Conservation (phyloP, 2,329 filamentous ascomycete species). For the Ophiocordyceps robertsii region DNA sequence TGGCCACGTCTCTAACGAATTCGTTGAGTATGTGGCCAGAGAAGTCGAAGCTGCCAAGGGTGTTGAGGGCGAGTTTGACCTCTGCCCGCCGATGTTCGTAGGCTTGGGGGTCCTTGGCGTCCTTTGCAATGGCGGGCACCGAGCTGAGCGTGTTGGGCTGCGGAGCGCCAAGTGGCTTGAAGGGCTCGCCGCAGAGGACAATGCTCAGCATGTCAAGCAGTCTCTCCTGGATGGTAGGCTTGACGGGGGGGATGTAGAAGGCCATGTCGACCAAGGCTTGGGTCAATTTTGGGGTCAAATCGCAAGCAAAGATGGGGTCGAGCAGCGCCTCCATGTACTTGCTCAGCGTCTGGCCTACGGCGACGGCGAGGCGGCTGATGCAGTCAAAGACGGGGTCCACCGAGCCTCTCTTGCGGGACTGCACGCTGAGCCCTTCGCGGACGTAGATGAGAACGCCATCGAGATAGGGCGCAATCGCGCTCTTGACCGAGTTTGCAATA, state of each 20-base stretch:
- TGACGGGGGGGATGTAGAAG: conserved; percentile 93
- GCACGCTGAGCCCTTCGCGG: conserved; percentile 73
- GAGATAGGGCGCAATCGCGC: conserved; percentile 85
- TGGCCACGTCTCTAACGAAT: conserved; percentile 94
- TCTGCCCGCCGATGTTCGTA: conserved; percentile 72
- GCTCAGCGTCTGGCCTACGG: conserved; percentile 89
- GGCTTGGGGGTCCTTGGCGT: conserved; percentile 72
- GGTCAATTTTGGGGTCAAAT: conserved; percentile 82
- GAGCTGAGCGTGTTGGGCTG: conserved; percentile 67
- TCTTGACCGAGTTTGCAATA: conserved; percentile 91
- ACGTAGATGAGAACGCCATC: conserved; percentile 92
- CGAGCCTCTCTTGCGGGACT: conserved; percentile 52
- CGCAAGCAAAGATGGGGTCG: conserved; percentile 93
- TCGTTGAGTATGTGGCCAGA: conserved; percentile 87
- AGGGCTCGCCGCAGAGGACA: conserved; percentile 83
- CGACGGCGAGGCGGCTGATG: conserved; percentile 89
- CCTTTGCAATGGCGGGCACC: conserved; percentile 72
- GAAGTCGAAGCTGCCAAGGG: conserved; percentile 96
- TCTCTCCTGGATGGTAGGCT: conserved; percentile 84
- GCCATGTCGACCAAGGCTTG: conserved; percentile 97
- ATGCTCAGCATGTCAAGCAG: conserved; percentile 89
- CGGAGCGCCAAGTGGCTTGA: conserved; percentile 83
- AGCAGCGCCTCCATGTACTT: conserved; percentile 96
- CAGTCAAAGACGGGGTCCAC: conserved; percentile 87
- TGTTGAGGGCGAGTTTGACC: conserved; percentile 85